Conservation (phyloP, 202 grass and related monocot genomes). For the Bolboschoenoplectus hybrid region DNA sequence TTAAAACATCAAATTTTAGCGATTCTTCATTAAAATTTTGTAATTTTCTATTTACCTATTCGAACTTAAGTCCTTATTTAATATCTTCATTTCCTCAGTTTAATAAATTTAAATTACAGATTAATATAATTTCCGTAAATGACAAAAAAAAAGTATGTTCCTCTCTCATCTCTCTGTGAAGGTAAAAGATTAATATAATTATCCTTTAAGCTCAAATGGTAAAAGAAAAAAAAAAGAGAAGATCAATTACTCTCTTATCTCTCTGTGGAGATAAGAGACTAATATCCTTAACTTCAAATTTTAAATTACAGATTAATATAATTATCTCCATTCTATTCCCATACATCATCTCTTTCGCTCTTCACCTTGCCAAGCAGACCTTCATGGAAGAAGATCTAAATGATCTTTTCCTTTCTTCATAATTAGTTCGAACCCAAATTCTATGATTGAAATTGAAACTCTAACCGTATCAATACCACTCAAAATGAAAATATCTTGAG, state of each 20-base stretch:
- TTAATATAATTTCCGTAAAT: background rate
- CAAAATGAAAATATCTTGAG: background rate
- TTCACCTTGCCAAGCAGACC: background rate
- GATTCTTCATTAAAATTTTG: background rate
- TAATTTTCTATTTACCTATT: background rate
- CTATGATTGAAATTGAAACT: constrained; percentile 5
- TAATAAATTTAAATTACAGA: background rate
- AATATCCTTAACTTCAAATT: background rate
- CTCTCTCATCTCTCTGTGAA: background rate
- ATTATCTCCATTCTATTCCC: background rate
- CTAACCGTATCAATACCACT: background rate
- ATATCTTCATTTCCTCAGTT: background rate
- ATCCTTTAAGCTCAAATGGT: background rate
- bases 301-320: background rate
- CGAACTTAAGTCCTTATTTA: background rate
- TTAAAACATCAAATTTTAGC: background rate
- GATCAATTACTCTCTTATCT: background rate
- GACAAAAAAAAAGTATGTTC: background rate
- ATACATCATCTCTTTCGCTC: background rate
- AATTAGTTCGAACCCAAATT: background rate
- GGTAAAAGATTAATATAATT: background rate
- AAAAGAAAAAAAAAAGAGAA: too few relatives aligned
- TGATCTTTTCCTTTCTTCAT: background rate
- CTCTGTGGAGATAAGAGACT: background rate
- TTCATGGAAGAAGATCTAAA: background rate